Base-by-base conservation (phyloP, 2,329 filamentous ascomycete genomes). In the Aspergillus cejpii region DNA sequence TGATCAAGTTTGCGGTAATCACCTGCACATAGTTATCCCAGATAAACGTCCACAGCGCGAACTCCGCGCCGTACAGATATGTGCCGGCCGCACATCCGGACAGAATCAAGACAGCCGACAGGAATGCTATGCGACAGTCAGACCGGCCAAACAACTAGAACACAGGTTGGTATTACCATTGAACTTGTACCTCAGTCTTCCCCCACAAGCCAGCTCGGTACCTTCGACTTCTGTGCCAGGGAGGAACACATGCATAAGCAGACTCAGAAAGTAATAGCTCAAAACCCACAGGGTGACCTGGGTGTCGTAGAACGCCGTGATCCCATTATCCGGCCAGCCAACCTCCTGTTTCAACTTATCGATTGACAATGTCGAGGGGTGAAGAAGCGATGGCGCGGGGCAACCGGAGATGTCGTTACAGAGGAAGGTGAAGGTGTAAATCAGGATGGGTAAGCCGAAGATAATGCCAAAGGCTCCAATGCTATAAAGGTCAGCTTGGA, bases 381-480 rank as follows among this genome's bases (percentile, higher is more conserved):
- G 75, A 28, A 94, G 76, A 6, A 91, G 75, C 3, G 86, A 88
- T 3, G 90, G 88, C 2, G 87, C 83, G 37, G 91, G 92, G 63
- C 92, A 97, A 47, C 92, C 91, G 6, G 87, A 84, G 52, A 94
- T 74, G 65, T 97, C 90, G 71, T 96, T 97, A 77, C 91, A 96
- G 58, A 84, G 74, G 62, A 96, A 94, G 37, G 83, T 77, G 62
- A 91, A 84, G 57, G 82, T 64, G 69, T 92, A 94, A 56, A 88
- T 79, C 52, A 90, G 76, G 33, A 89, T 49, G 0, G 91, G 91
- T 1, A 96, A 80, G 45, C 83, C 83, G 58, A 94, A 84, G 6
- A 85, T 85, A 60, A 97, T 87, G 49, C 71, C 77, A 49, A 84
- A 79, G 27, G 86, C 87, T 44, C 89, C 90, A 33, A 83, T 74